Base-by-base conservation (phyloP, 2,329 filamentous ascomycete species). In the Seiridium cupressi region DNA sequence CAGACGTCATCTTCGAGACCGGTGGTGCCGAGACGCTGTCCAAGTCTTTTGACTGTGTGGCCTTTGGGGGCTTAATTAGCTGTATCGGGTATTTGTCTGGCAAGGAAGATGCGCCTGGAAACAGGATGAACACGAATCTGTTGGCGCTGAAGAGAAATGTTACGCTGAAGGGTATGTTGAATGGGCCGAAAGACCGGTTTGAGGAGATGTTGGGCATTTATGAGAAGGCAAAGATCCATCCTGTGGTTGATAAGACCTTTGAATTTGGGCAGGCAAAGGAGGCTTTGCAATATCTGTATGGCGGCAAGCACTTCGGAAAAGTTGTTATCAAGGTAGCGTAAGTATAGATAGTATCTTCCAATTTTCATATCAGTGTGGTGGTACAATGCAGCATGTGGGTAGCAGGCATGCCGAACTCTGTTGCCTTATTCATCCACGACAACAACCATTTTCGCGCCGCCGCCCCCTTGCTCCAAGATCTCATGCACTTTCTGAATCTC, bases 231-330 rank as follows among this genome's bases (percentile, higher is more conserved):
- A 56, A 69, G 62, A 80, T 84, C 46, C 55, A 57, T 8, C 73
- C 69, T 55, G 76, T 84, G 1, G 73, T 85, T 44, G 77, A 80
- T 64, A 74, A 70, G 64, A 74, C 77, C 3, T 84, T 84, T 65
- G 66, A 55, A 26, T 80, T 85, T 64, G 76, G 73, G 4, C 69
- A 83, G 67, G 76, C 76, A 11, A 74, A 72, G 56, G 75, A 82
- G 64, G 84, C 84, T 5, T 78, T 85, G 63, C 70, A 79, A 63
- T 84, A 84, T 65, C 73, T 86, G 69, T 79, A 71, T 65, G 77
- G 74, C 44, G 81, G 83, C 42, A 78, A 77, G 63, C 83, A 86
- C 65, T 84, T 87, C 68, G 84, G 84, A 32, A 87, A 87, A 72
- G 76, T 87, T 36, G 76, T 82, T 7, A 74, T 87, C 59, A 79